Percentiles rank a stretch among this genome's conserved stretches.
These are phyloP conservation scores for Gossypium gossypioides DNA, from an alignment of 441 rosid genomes.

Conservation along the genomic window DNA sequence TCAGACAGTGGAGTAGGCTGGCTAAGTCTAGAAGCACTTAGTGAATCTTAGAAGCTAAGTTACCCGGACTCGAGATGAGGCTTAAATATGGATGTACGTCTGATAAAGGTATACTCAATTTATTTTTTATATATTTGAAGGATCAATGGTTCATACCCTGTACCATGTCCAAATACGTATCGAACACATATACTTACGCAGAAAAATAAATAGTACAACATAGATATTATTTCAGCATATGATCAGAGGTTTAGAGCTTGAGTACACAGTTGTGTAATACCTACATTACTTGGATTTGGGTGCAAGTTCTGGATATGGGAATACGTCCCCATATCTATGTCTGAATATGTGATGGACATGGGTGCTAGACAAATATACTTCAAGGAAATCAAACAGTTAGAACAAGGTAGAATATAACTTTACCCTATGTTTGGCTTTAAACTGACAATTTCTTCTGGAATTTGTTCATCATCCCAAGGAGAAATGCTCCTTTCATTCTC, in stretches of 20 bases:
- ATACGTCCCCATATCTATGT: background rate
- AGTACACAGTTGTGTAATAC: background rate
- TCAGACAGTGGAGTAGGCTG: background rate
- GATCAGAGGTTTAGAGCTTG: background rate
- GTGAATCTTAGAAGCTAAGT: background rate
- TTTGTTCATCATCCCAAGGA: conserved; percentile 81
- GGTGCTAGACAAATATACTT: background rate
- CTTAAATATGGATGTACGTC: background rate
- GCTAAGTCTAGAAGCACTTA: background rate
- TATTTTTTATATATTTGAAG: no score
- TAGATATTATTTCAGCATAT: no score
- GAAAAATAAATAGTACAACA: no score
- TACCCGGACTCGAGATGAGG: background rate
- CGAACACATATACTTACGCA: background rate
- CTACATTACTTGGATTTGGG: no score
- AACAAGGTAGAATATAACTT: conserved; percentile 14
- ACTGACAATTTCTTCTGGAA: conserved; percentile 76
- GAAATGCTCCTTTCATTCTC: conserved; percentile 52
- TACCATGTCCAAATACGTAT: background rate
- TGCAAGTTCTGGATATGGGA: no score
- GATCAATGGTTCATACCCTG: no score
- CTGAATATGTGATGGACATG: background rate
- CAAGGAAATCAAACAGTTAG: background rate
- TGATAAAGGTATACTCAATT: background rate
- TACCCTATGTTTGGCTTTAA: conserved; percentile 75